phyloP scores from a whole-genome alignment of 805 yeast species.

The Lipomyces sp. region DNA sequence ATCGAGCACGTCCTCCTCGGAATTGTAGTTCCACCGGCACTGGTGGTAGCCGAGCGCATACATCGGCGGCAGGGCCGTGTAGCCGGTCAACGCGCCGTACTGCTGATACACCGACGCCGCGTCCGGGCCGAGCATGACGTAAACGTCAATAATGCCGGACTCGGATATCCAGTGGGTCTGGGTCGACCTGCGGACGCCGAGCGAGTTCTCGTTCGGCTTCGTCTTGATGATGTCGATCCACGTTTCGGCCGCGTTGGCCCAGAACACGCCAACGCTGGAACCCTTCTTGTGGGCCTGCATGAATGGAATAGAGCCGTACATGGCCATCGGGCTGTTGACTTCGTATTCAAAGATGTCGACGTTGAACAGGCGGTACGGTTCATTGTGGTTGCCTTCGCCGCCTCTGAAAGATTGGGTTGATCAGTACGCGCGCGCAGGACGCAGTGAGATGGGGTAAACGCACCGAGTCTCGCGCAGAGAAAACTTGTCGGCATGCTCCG shows the following conservation, averaged over 20 bases:
- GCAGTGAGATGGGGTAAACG: too few relatives aligned
- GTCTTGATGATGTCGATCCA: conserved; percentile 63
- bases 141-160: conserved; percentile 74
- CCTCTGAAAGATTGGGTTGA: conserved; percentile 24
- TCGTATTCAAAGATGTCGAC: conserved; percentile 96
- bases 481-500: conserved; percentile 88
- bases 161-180: conserved; percentile 92
- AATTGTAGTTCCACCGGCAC: conserved; percentile 96
- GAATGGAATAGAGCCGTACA: conserved; percentile 94
- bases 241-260: conserved; percentile 93
- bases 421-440: too few relatives aligned
- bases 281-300: conserved; percentile 64
- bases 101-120: conserved; percentile 56
- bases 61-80: conserved; percentile 64
- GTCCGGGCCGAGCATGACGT: conserved; percentile 58
- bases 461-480: conserved; percentile 64
- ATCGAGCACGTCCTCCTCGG: conserved; percentile 76
- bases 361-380: conserved; percentile 85
- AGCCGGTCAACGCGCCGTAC: conserved; percentile 73
- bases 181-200: conserved; percentile 33
- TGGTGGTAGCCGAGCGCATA: conserved; percentile 91
- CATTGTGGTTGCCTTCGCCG: conserved; percentile 39
- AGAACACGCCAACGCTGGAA: conserved; percentile 71
- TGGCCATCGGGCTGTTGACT: conserved; percentile 73
- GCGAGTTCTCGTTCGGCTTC: conserved; percentile 22